Evolutionary conservation across 1,284 basidiomycete genomes (phyloP).

Genomic region (Trichosporon ovoides): DNA sequence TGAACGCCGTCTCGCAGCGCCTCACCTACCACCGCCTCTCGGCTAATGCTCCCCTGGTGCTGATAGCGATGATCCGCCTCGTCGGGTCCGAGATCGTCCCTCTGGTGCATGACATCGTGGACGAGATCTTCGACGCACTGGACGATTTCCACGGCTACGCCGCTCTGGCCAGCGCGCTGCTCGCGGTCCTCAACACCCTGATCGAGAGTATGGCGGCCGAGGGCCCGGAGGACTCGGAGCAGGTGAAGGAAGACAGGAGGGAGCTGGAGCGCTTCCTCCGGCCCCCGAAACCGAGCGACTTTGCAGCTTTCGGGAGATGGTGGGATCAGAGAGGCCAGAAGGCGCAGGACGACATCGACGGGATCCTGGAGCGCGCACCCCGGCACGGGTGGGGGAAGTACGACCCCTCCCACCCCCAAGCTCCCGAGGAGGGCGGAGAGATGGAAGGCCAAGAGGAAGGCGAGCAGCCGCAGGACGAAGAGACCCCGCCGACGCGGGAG

Average conservation of each 20-base stretch:
- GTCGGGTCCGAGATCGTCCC: constrained; percentile 79
- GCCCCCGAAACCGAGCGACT: constrained; percentile 41
- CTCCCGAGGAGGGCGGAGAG: too few species aligned
- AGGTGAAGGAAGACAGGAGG: too few species aligned
- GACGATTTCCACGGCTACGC: constrained; percentile 90
- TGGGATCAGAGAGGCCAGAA: constrained; percentile 54
- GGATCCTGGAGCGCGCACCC: constrained; percentile 61
- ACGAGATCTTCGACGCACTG: constrained; percentile 87
- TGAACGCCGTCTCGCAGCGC: constrained; percentile 76
- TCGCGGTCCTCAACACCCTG: constrained; percentile 71
- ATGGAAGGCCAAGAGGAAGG: neutral
- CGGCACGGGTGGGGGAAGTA: constrained; percentile 46
- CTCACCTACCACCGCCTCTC: constrained; percentile 72
- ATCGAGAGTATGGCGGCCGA: constrained; percentile 67
- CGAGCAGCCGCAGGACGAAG: constrained; percentile 21
- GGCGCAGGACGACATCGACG: constrained; percentile 42
- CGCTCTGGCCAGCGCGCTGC: constrained; percentile 45
- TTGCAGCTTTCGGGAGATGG: constrained; percentile 60
- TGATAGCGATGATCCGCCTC: constrained; percentile 75
- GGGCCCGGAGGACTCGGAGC: constrained; percentile 27
- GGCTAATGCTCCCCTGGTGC: constrained; percentile 55
- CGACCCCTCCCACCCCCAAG: too few species aligned
- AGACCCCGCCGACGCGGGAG: constrained; percentile 57
- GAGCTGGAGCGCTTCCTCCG: constrained; percentile 45
- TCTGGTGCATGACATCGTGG: constrained; percentile 81